phyloP scores from a whole-genome alignment of 108 stramenopile genomes.

The Pelagomonas calceolata region DNA sequence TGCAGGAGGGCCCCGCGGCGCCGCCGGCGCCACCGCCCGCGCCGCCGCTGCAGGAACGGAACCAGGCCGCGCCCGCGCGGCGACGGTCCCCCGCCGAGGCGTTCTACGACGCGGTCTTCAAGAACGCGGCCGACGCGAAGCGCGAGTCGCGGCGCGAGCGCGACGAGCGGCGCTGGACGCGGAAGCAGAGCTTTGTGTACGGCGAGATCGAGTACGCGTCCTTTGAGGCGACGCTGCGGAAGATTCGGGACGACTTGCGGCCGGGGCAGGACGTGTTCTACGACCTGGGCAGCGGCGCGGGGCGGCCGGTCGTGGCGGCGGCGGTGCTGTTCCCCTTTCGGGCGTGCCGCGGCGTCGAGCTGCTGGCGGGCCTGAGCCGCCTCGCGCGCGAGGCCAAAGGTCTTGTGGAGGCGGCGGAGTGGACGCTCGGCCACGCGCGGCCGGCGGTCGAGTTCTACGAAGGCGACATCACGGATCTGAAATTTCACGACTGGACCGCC shows the following conservation, averaged over 20 bases:
- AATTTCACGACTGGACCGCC: slow-evolving; percentile 34
- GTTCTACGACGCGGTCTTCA: slow-evolving; percentile 28
- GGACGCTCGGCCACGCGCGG: neutral
- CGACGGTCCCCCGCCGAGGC: too few relatives aligned
- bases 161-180: neutral
- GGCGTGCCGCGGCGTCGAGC: slow-evolving; percentile 15
- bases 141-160: slow-evolving; percentile 32
- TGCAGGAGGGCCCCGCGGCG: too few relatives aligned
- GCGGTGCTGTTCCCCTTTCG: slow-evolving; percentile 40
- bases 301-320: slow-evolving; percentile 48
- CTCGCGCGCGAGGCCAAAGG: neutral
- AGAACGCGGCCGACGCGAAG: slow-evolving; percentile 30
- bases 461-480: neutral
- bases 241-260: slow-evolving; percentile 13
- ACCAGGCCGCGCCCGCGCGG: too few relatives aligned
- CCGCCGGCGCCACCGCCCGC: too few relatives aligned
- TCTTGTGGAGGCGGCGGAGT: neutral
- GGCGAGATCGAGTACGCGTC: slow-evolving; percentile 26
- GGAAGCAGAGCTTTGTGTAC: slow-evolving; percentile 28
- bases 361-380: neutral
- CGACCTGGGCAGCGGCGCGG: slow-evolving; percentile 52
- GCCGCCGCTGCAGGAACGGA: too few relatives aligned
- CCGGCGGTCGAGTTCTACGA: neutral
- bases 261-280: slow-evolving; percentile 21
- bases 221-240: slow-evolving; percentile 11